Percentiles rank a stretch among this genome's conserved stretches.
phyloP scores from a whole-genome alignment of 768 basidiomycete genomes.

The Lentinula raphanica region DNA sequence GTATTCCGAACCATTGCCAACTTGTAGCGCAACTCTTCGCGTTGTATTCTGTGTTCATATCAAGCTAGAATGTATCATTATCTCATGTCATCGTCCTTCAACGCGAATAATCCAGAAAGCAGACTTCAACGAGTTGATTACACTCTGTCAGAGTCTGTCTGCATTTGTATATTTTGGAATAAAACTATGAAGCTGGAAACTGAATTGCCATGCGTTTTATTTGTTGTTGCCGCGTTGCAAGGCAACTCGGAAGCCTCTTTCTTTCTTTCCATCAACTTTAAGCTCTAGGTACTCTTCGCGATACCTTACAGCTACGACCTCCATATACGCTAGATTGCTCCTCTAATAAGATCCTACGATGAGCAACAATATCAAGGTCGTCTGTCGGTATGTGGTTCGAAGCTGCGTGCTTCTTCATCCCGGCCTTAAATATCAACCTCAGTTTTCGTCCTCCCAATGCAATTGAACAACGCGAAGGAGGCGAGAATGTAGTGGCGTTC shows the following conservation, averaged over 20 bases:
- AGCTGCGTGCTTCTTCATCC: slow-evolving; percentile 3
- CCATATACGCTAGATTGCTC: neutral
- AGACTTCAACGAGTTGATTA: too few species aligned
- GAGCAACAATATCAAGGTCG: slow-evolving; percentile 95
- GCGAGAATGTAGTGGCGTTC: slow-evolving; percentile 86
- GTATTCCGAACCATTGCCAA: slow-evolving; percentile 4
- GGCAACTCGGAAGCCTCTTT: slow-evolving; percentile 16
- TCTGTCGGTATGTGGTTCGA: slow-evolving; percentile 77
- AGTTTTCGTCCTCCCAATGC: slow-evolving; percentile 96
- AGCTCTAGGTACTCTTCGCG: neutral
- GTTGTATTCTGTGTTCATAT: neutral
- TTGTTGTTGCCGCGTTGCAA: slow-evolving; percentile 2
- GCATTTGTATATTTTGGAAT: neutral
- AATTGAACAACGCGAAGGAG: slow-evolving; percentile 82
- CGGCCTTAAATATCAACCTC: slow-evolving; percentile 12
- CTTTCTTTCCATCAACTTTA: neutral
- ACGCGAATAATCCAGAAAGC: too few species aligned
- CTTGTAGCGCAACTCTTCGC: neutral
- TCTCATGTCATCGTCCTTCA: neutral
- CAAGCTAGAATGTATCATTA: neutral
- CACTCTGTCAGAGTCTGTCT: too few species aligned
- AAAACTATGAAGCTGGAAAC: neutral
- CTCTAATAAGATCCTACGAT: slow-evolving; percentile 23
- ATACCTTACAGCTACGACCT: neutral
- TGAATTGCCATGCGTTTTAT: neutral